Base-by-base conservation (phyloP, 148 eudicot genomes). In the Arctostaphylos glauca region DNA sequence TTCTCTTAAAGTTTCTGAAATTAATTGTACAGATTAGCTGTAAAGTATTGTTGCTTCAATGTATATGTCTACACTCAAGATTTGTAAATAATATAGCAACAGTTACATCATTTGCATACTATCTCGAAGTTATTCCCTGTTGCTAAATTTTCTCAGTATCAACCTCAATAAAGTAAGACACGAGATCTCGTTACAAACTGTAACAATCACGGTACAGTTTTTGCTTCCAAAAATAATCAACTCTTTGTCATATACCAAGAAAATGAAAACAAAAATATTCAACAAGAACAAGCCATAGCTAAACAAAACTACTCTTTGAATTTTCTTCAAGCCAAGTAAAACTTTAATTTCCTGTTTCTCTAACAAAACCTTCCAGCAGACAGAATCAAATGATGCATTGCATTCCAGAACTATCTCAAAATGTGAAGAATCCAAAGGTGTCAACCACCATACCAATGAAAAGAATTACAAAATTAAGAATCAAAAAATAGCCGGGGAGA, bases 381-480 rank as follows among this genome's bases (percentile, higher is more conserved):
- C 38, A 23, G 47, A 48, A 25, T 49, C 46, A 0, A 46, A 21
- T 66, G 58, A 49, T 47, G 56, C 31, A 52, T 79, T 44, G n/a
- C 54, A 23, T 10, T 49, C 46, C 50, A 48, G 3, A 7, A 10
- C 43, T 10, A 25, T 2, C 71, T 80, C 8, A 79, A 80, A 7
- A 38, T 50, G 46, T 13, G 23, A 0, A 3, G 59, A 49, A 16
- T 12, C 25, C 74, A 3, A 49, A 66, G 21, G 16, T 4, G 7
- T 49, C 23, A 62, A 2, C 52, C 10, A 48, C n/a, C 54, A 47
- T 19, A 48, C n/a, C 54, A 47, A 79, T 25, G 7, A 9, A 46
- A 64, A 9, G 58, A 80, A 66, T 80, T 80, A 64, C 66, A 74
- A 80, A 25, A 66, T 48, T 23, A 48, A 31, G 74, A 66, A 79